These are phyloP conservation scores for Hyphodiscus sp. DNA, from an alignment of 2,329 filamentous ascomycete genomes.

Conservation along the genomic window DNA sequence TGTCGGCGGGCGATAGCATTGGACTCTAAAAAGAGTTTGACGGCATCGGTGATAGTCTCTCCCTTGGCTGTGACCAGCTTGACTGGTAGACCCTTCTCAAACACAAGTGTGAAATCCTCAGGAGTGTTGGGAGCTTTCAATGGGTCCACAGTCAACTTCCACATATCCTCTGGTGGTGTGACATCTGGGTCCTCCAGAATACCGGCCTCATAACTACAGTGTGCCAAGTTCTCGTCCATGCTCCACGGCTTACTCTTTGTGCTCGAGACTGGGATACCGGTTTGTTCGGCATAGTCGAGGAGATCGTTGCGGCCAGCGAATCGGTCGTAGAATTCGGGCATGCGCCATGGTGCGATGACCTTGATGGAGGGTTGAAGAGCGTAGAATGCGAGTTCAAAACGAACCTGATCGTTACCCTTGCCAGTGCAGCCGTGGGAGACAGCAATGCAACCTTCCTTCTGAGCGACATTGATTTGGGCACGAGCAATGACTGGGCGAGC, in stretches of 20 bases:
- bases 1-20: slow-evolving; percentile 66
- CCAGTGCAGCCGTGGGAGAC: slow-evolving; percentile 53
- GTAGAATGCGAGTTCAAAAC: slow-evolving; percentile 58
- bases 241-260: slow-evolving; percentile 67
- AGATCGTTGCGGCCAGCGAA: slow-evolving; percentile 69
- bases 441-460: slow-evolving; percentile 46
- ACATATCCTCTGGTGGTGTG: slow-evolving; percentile 70
- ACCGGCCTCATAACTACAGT: slow-evolving; percentile 76
- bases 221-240: slow-evolving; percentile 65
- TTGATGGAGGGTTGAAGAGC: slow-evolving; percentile 58
- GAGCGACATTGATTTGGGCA: slow-evolving; percentile 56
- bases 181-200: slow-evolving; percentile 60
- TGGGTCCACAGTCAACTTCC: slow-evolving; percentile 67
- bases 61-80: slow-evolving; percentile 51
- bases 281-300: slow-evolving; percentile 61
- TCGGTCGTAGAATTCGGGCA: slow-evolving; percentile 62
- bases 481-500: slow-evolving; percentile 66
- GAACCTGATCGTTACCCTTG: slow-evolving; percentile 61
- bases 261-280: slow-evolving; percentile 64
- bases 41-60: slow-evolving; percentile 59
- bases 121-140: slow-evolving; percentile 63
- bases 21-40: slow-evolving; percentile 65
- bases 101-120: slow-evolving; percentile 64
- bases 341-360: slow-evolving; percentile 69
- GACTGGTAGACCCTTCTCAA: slow-evolving; percentile 68